Conservation (phyloP, 345 rosid genomes). For the Lumnitzera littorea region DNA sequence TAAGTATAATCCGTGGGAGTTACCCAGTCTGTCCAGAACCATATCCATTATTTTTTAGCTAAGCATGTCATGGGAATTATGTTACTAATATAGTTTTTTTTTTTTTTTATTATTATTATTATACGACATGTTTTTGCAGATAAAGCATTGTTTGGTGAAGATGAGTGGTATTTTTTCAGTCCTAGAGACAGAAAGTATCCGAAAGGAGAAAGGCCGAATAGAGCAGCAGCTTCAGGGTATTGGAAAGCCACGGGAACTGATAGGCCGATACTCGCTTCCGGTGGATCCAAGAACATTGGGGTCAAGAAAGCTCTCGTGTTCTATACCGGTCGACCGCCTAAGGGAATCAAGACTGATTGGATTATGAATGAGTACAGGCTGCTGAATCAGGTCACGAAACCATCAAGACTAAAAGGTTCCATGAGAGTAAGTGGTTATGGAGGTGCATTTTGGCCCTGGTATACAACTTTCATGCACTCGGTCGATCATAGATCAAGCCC, state of each 20-base stretch:
- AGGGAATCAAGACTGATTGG: slow-evolving; percentile 47
- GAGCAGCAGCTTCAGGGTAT: slow-evolving; percentile 36
- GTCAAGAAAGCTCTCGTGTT: slow-evolving; percentile 49
- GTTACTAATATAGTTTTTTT: too few species aligned
- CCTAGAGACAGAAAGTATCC: slow-evolving; percentile 42
- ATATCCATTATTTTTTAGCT: too few species aligned
- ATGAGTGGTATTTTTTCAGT: slow-evolving; percentile 68
- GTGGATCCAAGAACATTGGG: slow-evolving; percentile 33
- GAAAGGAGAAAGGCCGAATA: slow-evolving; percentile 28
- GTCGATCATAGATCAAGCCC: too few species aligned
- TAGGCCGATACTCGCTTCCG: slow-evolving; percentile 27
- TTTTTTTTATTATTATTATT: too few species aligned
- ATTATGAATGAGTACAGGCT: slow-evolving; percentile 47
- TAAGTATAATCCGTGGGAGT: slow-evolving; percentile 47
- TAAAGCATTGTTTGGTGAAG: slow-evolving; percentile 61
- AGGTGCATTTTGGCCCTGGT: background rate
- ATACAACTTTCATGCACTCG: background rate
- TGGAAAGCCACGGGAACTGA: slow-evolving; percentile 45
- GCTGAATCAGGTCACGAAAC: slow-evolving; percentile 14
- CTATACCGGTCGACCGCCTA: slow-evolving; percentile 34
- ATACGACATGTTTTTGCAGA: slow-evolving; percentile 22
- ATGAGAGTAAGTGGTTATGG: slow-evolving; percentile 40
- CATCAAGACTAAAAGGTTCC: slow-evolving; percentile 26
- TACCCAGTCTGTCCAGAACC: slow-evolving; percentile 27
- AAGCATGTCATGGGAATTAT: too few species aligned